Percentiles rank a stretch among this genome's conserved stretches.
Evolutionary conservation across 345 rosid species (phyloP).

Genomic region (Pistacia vera): DNA sequence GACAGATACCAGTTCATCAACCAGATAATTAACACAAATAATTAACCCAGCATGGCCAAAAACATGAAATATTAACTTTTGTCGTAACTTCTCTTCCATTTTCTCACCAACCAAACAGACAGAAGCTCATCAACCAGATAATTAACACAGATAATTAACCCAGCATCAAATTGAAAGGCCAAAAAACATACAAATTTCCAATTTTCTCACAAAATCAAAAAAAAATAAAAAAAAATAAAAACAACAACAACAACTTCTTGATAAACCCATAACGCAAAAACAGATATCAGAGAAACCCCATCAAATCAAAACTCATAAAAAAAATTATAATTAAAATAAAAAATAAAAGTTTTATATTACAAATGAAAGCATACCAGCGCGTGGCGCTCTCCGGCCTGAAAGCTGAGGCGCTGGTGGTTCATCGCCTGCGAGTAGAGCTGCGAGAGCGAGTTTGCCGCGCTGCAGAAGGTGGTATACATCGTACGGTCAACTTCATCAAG

Average conservation of each 20-base stretch:
- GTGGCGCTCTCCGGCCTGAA: constrained; percentile 84
- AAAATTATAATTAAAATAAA: not conserved
- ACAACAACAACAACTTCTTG: not conserved
- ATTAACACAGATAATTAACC: not conserved
- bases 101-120: constrained; percentile 4
- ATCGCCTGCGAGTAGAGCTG: constrained; percentile 88
- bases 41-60: not conserved
- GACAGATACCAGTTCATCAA: not conserved
- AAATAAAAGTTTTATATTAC: not conserved
- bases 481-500: constrained; percentile 95
- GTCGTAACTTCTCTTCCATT: not conserved
- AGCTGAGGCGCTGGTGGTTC: constrained; percentile 75
- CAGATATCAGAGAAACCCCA: not conserved
- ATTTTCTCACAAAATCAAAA: not conserved
- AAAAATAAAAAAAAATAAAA: not conserved
- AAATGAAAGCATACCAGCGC: constrained; percentile 42
- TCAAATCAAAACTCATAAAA: not conserved
- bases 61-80: no score
- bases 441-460: constrained; percentile 93
- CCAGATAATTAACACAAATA: not conserved
- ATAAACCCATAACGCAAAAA: constrained; percentile 5
- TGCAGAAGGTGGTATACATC: constrained; percentile 81
- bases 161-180: not conserved
- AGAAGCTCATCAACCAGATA: not conserved
- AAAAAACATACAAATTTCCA: not conserved